A percentile compares a stretch with the other conserved stretches of the same genome.
phyloP scores from a whole-genome alignment of 768 basidiomycete genomes.

The Terana coerulea region DNA sequence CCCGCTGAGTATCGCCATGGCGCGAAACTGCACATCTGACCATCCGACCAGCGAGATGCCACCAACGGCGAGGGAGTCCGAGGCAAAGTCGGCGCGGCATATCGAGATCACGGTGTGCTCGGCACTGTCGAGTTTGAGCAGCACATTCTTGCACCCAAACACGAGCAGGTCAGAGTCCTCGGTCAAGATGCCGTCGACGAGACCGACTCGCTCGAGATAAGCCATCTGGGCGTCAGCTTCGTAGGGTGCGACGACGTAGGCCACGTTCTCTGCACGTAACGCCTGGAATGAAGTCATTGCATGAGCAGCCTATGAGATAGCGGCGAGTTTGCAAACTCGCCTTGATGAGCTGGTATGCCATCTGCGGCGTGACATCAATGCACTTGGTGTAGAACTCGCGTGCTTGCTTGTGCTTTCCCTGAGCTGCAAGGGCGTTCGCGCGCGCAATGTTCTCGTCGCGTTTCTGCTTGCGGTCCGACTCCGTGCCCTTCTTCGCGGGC shows the following conservation, averaged over 20 bases:
- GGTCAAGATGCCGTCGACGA: conserved; percentile 90
- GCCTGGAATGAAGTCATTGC: conserved; percentile 48
- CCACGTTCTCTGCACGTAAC: conserved; percentile 71
- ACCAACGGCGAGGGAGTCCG: conserved; percentile 42
- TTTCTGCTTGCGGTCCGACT: conserved; percentile 69
- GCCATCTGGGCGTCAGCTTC: conserved; percentile 98
- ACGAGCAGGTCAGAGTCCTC: conserved; percentile 98
- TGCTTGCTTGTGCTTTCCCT: conserved; percentile 79
- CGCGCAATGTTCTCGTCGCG: conserved; percentile 74
- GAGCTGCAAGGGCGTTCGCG: conserved; percentile 68
- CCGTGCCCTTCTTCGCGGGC: conserved; percentile 91
- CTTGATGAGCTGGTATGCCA: conserved; percentile 98
- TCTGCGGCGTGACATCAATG: conserved; percentile 92
- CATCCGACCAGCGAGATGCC: conserved; percentile 82
- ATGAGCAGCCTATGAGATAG: conserved; percentile 1
- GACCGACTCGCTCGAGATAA: conserved; percentile 77
- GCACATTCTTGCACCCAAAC: conserved; percentile 88
- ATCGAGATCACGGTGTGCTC: conserved; percentile 64
- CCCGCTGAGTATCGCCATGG: conserved; percentile 91
- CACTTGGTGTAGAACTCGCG: conserved; percentile 88
- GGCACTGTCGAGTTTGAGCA: conserved; percentile 86
- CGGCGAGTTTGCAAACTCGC: conserved; percentile 41
- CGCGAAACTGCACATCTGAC: conserved; percentile 86
- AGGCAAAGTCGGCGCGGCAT: conserved; percentile 63
- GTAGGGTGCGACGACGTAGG: conserved; percentile 94